Evolutionary conservation across 2,329 filamentous ascomycete species (phyloP).

Genomic region (Lachnellula hyalina): DNA sequence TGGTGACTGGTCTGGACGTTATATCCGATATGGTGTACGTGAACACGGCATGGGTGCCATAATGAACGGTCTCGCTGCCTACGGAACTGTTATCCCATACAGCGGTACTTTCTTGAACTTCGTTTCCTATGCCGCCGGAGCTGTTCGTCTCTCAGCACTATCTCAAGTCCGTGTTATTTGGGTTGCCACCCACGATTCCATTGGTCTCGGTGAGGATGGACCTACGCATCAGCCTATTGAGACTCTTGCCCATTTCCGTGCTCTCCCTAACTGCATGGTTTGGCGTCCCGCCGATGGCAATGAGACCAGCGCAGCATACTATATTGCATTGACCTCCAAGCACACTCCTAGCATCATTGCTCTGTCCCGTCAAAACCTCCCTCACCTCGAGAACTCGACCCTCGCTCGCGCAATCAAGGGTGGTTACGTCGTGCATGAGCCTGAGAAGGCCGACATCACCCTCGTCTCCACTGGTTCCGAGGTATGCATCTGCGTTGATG

Average conservation of each 20-base stretch:
- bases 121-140: conserved; percentile 93
- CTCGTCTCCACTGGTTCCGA: conserved; percentile 95
- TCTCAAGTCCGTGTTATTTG: conserved; percentile 89
- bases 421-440: conserved; percentile 86
- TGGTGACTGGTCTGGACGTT: conserved; percentile 86
- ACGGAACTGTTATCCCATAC: conserved; percentile 91
- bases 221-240: conserved; percentile 99
- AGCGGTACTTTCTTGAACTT: conserved; percentile 99
- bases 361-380: conserved; percentile 95
- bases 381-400: conserved; percentile 90
- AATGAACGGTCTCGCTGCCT: conserved; percentile 92
- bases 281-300: conserved; percentile 98
- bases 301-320: conserved; percentile 97
- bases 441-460: conserved; percentile 77
- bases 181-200: conserved; percentile 97
- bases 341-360: conserved; percentile 89
- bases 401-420: conserved; percentile 90
- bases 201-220: conserved; percentile 97
- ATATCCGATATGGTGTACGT: conserved; percentile 87
- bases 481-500: conserved; percentile 88
- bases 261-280: conserved; percentile 97
- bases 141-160: conserved; percentile 88
- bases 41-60: conserved; percentile 91
- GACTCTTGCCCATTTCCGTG: conserved; percentile 96
- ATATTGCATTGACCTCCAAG: conserved; percentile 85